Conservation (phyloP, 1,284 basidiomycete genomes). For the Trichosporon asahii region DNA sequence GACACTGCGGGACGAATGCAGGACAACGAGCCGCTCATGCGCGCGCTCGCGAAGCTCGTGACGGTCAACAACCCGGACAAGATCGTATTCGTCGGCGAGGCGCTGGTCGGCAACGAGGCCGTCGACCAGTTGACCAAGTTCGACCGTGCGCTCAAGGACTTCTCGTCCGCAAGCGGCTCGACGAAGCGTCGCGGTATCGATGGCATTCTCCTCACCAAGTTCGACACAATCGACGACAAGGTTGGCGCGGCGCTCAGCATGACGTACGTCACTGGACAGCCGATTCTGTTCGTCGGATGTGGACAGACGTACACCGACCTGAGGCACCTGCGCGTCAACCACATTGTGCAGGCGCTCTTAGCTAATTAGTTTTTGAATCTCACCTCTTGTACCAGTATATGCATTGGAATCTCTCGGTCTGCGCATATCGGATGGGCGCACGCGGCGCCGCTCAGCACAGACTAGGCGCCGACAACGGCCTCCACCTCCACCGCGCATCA, state of each 20-base stretch:
- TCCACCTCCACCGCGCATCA: background rate
- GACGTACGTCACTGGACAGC: slow-evolving; percentile 96
- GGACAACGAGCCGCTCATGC: slow-evolving; percentile 97
- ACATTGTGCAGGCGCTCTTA: slow-evolving; percentile 86
- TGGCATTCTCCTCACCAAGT: slow-evolving; percentile 94
- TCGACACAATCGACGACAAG: slow-evolving; percentile 81
- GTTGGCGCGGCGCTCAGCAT: slow-evolving; percentile 93
- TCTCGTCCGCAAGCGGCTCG: slow-evolving; percentile 54
- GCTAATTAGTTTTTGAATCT: background rate
- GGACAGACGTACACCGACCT: slow-evolving; percentile 96
- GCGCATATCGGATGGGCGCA: too few species aligned
- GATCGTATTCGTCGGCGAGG: slow-evolving; percentile 93
- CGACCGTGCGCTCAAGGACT: slow-evolving; percentile 83
- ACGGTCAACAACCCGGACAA: slow-evolving; percentile 90
- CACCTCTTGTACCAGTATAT: slow-evolving; percentile 2
- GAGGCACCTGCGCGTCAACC: slow-evolving; percentile 79
- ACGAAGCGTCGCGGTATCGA: slow-evolving; percentile 71
- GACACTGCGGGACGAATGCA: slow-evolving; percentile 99
- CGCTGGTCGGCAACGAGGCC: slow-evolving; percentile 92
- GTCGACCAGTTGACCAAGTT: slow-evolving; percentile 94
- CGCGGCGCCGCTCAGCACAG: background rate
- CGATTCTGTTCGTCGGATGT: slow-evolving; percentile 92
- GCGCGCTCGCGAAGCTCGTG: slow-evolving; percentile 95
- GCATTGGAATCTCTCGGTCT: background rate
- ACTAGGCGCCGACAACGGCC: background rate